Percentiles rank a stretch among this genome's conserved stretches.
Evolutionary conservation across 495 filamentous ascomycete genomes (phyloP).

Genomic region (Hypoxylon trugodes): DNA sequence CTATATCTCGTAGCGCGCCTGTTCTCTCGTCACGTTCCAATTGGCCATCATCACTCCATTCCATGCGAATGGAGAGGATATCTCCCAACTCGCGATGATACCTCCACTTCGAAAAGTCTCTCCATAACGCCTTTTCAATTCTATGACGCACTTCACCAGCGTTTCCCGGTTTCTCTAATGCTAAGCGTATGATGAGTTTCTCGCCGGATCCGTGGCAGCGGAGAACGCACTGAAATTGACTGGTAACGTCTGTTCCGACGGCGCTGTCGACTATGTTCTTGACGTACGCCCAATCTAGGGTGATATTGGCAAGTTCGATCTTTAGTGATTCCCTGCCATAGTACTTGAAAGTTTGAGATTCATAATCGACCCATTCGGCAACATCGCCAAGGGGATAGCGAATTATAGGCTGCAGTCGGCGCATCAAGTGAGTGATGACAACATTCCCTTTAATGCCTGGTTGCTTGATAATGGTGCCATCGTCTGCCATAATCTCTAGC

Average conservation of each 20-base stretch:
- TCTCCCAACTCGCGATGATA: neutral
- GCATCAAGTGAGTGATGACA: constrained; percentile 8
- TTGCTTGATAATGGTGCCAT: constrained; percentile 5
- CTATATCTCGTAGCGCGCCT: neutral
- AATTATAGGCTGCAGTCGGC: constrained; percentile 15
- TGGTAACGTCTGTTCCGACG: neutral
- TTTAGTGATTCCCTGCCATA: neutral
- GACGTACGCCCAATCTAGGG: neutral
- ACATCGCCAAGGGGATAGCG: constrained; percentile 13
- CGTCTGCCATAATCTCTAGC: constrained; percentile 14
- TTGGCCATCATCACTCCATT: constrained; percentile 1
- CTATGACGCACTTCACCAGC: constrained; percentile 6
- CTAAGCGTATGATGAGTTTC: constrained; percentile 12
- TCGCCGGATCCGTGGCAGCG: neutral
- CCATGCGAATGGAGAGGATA: constrained; percentile 7
- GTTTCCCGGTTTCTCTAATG: neutral
- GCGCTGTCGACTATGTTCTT: neutral
- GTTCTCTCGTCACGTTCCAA: neutral
- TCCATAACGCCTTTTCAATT: constrained; percentile 12
- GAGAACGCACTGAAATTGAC: constrained; percentile 11
- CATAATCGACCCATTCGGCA: constrained; percentile 15
- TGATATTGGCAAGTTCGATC: neutral
- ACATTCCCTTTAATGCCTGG: constrained; percentile 9
- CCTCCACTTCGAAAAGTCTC: neutral
- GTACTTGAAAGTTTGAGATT: constrained; percentile 6